Evolutionary conservation across 106 monocot species (phyloP).

Genomic region (Dendrobium officinale): DNA sequence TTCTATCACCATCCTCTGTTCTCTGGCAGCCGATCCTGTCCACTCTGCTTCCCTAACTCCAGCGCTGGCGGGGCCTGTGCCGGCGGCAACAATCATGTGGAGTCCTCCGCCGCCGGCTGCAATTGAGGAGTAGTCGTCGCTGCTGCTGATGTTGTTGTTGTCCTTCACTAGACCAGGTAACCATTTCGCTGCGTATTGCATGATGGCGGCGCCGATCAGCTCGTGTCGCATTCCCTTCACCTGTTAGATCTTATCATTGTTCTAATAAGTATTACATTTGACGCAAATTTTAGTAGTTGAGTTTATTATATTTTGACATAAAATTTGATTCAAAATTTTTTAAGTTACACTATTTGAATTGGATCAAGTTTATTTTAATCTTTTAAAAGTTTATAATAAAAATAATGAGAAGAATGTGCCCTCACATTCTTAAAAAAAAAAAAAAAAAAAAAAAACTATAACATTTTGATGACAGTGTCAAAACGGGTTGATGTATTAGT

Average conservation of each 20-base stretch:
- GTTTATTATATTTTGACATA: no score
- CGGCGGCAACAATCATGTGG: slow-evolving; percentile 53
- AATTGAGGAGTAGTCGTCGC: neutral
- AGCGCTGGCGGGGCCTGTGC: slow-evolving; percentile 15
- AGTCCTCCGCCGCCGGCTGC: slow-evolving; percentile 16
- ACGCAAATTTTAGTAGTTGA: no score
- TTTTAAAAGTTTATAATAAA: no score
- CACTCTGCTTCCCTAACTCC: slow-evolving; percentile 19
- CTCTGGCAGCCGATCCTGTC: slow-evolving; percentile 20
- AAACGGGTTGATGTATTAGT: no score
- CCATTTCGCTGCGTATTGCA: slow-evolving; percentile 76
- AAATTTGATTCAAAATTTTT: neutral
- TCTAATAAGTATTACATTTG: no score
- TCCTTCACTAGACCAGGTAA: slow-evolving; percentile 54
- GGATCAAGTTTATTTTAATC: no score
- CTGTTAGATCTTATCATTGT: neutral
- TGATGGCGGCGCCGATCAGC: slow-evolving; percentile 68
- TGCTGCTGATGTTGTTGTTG: neutral
- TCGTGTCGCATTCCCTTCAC: slow-evolving; percentile 80
- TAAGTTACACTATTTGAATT: no score
- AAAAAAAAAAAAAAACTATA: no score
- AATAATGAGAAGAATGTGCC: no score
- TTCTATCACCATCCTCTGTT: slow-evolving; percentile 79
- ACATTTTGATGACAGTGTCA: no score
- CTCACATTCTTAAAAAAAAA: no score